Evolutionary conservation across 768 basidiomycete species (phyloP), one percentile per base, ranked within the genome.

Genomic region (Cantharellus anzutake): DNA sequence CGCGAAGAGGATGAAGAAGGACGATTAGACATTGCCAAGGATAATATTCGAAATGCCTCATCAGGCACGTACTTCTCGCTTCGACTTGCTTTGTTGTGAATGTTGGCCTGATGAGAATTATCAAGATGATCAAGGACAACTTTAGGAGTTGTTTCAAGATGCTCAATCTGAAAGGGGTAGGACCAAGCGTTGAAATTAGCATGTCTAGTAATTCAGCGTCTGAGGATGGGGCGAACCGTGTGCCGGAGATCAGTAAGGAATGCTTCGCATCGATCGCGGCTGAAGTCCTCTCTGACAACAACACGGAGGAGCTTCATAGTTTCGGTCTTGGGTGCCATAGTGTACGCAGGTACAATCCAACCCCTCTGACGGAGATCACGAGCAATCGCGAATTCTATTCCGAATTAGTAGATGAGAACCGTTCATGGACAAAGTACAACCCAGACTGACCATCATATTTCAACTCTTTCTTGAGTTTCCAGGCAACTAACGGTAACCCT

Each of bases 401-500:
- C 20, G 29, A n/a, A 3, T 2, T 29, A 53, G 52, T 51, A 29
- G 37, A 29, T n/a, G 5, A 37, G 35, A 5, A 38, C 2, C 16
- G 3, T n/a, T 40, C 40, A 48, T 41, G 29, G 41, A 16, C 35
- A 11, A 11, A 11, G 35, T 48, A 55, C 14, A 11, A 11, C 52
- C 11, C 4, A 34, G 48, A 14, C 35, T n/a, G 29, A 41, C 57
- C 66, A 52, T 67, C 67, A 59, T 68, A 68, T 4, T 64, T 58
- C 51, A 62, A 62, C 39, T 60, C 51, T 16, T 61, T 59, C 56
- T 63, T 68, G 48, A 70, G 53, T 41, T 59, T 53, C 65, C 65
- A 70, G 3, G 69, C 69, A 38, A 70, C 69, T 39, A 70, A 64
- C 2, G 69, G 69, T 16, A 70, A 60, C 11, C 68, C 68, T 34